Conservation (phyloP, 176 grass and related monocot species). For the Avena atlantica region DNA sequence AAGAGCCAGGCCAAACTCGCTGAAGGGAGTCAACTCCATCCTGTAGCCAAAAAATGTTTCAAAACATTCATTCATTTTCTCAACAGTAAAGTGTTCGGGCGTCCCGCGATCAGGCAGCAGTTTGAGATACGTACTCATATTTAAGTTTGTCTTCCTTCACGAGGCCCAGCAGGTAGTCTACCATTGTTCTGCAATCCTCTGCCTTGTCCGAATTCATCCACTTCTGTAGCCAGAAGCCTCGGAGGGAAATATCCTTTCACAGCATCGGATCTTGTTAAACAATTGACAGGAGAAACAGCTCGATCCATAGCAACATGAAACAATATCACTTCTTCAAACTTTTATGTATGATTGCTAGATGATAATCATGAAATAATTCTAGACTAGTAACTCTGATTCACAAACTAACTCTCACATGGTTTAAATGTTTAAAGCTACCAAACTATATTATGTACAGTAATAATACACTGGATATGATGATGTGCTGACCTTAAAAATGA, state of each 20-base stretch:
- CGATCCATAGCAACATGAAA: background rate
- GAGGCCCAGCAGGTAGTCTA: slow-evolving; percentile 69
- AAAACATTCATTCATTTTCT: background rate
- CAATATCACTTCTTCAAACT: background rate
- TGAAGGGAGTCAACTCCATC: slow-evolving; percentile 74
- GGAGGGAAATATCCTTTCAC: slow-evolving; percentile 69
- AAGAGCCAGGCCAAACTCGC: slow-evolving; percentile 68
- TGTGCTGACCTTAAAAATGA: slow-evolving; percentile 90
- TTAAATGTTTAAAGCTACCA: background rate
- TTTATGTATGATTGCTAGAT: background rate
- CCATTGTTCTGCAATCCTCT: slow-evolving; percentile 63
- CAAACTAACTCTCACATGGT: background rate
- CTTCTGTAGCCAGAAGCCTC: slow-evolving; percentile 85
- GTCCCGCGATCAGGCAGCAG: background rate
- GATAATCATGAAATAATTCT: background rate
- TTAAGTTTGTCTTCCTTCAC: slow-evolving; percentile 72
- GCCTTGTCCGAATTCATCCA: slow-evolving; percentile 72
- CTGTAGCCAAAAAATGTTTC: slow-evolving; percentile 47
- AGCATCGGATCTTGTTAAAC: background rate
- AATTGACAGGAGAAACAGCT: background rate
- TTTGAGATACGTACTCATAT: slow-evolving; percentile 66
- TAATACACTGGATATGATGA: slow-evolving; percentile 11
- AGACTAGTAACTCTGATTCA: background rate
- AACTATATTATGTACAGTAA: background rate
- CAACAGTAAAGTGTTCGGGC: background rate